phyloP scores from a whole-genome alignment of 345 rosid species.

The Rhodamnia argentea region DNA sequence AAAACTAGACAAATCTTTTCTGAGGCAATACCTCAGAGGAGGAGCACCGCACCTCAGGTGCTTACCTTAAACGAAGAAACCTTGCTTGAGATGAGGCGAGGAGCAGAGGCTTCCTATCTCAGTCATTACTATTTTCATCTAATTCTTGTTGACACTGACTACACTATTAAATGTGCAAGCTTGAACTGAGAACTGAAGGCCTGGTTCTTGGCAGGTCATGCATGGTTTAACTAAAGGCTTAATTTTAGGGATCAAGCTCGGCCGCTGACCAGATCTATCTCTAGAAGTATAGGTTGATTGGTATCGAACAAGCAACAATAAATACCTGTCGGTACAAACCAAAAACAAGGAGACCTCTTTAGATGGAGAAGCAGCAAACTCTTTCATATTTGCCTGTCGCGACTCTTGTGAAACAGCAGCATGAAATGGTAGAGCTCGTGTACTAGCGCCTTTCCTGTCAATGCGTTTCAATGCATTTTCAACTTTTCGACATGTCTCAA shows the following conservation, averaged over 20 bases:
- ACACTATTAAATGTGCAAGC: neutral
- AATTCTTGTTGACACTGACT: neutral
- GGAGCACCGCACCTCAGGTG: neutral
- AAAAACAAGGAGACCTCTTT: constrained; percentile 43
- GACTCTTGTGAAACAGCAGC: constrained; percentile 72
- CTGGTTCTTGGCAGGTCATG: neutral
- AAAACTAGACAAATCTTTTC: neutral
- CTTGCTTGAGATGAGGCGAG: neutral
- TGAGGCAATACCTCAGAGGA: neutral
- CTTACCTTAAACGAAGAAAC: neutral
- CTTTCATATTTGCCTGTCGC: constrained; percentile 66
- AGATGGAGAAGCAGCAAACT: constrained; percentile 37
- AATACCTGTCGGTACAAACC: constrained; percentile 84
- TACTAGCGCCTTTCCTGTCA: constrained; percentile 49
- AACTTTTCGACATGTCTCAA: constrained; percentile 94
- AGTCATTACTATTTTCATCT: neutral
- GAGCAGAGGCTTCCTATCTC: neutral
- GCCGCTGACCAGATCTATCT: neutral
- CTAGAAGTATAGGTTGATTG: neutral
- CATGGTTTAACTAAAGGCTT: neutral
- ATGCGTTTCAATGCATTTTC: constrained; percentile 72
- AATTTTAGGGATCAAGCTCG: neutral
- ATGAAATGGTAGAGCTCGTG: constrained; percentile 69
- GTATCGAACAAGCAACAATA: neutral
- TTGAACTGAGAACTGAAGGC: neutral